Base-by-base conservation (phyloP, 768 basidiomycete genomes). In the Mrakia frigida region DNA sequence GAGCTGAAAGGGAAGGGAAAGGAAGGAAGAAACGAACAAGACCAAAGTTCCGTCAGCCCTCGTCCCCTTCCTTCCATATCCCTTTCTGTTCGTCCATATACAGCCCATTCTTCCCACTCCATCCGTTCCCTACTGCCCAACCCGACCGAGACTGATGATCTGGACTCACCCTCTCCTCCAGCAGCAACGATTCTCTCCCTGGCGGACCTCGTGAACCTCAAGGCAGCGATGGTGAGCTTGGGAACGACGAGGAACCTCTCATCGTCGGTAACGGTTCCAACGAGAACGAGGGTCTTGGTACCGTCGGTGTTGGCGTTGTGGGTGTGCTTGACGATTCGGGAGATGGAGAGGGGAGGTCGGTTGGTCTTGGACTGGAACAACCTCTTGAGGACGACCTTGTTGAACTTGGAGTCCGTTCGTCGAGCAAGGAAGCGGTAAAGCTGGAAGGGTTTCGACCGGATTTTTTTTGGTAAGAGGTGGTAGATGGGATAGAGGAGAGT, bases 381-480 rank as follows among this genome's bases (percentile, higher is more conserved):
- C 76, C 94, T 91, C 86, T 90, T 93, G 84, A 99, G 94, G 86
- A 99, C 88, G 83, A 89, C 92, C 91, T 94, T 81, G 92, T 99
- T 99, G 87, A 99, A 99, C 79, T 86, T 86, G 74, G 94, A 89
- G 84, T 98, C 93, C 77, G 97, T 98, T 82, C 97, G 91, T 82
- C 97, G 91, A 79, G 97, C 95, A 79, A 99, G 87, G 89, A 99
- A 99, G 82, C 97, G 93, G 88, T 99, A 99, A 80, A 98, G 90
- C 96, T 99, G 61, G 10, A 39, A 3, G 46, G n/a, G 28, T 41
- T n/a, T 16, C 39, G 69, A 70, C 1, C 9, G 69, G 28, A 31
- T 25, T 43, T 31, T 43, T 31, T 69, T 39, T 35, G 41, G 68
- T 39, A 69, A 6, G 68, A 41, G 75, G 43, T 70, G 18, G 28